Evolutionary conservation across 495 filamentous ascomycete species (phyloP), one percentile per base, ranked within the genome.

Genomic region (Penicillium pancosmium): DNA sequence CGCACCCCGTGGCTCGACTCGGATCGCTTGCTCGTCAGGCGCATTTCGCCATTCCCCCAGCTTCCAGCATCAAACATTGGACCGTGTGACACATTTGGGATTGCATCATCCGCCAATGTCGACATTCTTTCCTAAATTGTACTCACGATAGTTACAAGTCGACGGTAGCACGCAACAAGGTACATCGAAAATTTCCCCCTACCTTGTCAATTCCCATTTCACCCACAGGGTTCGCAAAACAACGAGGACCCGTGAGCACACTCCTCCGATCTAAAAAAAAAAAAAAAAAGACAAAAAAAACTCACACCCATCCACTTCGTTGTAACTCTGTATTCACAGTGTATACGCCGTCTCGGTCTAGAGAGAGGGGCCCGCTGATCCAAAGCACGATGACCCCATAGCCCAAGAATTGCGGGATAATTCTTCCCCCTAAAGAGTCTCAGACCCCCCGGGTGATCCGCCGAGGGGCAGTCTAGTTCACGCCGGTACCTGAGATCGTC

Each of bases 401-500:
- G 50, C 46, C 50, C 35, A 40, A 54, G 53, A 44, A 53, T 48
- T 69, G 67, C 64, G 67, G 64, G 64, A 66, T 63, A 66, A 61
- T 59, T 64, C 19, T 54, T 59, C 60, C 56, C 50, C 21, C 27
- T 59, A 50, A 36, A 31, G 12, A 36, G 34, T 40, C 46, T 41
- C 51, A 48, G 40, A 31, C 47, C 51, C 18, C 27, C 31, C 59
- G 38, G 56, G 64, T 41, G 56, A 62, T 64, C 67, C 33, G 62
- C 46, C 46, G 18, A 43, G 43, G 8, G 25, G 43, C 53, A 47
- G 52, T 50, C 46, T 25, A 52, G 46, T 60, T 55, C 59, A 23
- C 41, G 27, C 34, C 55, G 64, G 65, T 65, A 63, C 62, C 65
- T 68, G 64, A 62, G 57, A 62, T 59, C 54, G 54, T 54, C 61